Evolutionary conservation across 2,329 filamentous ascomycete genomes (phyloP), one percentile per base, ranked within the genome.

Genomic region (Aureobasidium musti): DNA sequence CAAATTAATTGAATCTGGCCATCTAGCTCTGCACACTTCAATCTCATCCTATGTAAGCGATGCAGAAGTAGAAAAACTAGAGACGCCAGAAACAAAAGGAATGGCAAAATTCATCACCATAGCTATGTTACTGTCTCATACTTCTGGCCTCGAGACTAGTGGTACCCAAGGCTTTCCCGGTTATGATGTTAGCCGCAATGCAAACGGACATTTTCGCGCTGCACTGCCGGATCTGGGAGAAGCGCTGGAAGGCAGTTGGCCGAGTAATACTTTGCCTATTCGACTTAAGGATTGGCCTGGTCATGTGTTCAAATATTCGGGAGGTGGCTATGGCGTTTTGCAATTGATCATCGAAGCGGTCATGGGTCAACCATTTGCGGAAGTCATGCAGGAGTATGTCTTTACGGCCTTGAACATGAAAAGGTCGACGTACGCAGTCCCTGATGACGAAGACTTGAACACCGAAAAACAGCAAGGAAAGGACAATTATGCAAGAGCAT

Each of bases 271-370:
- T 6, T 67, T 68, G 10, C 67, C 66, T 23, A 66, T 74, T 28
- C 67, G 66, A 21, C 70, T 73, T 50, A 50, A 43, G 19, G 69
- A 65, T n/a, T 71, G 72, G 41, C 73, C 72, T 4, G 70, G 70
- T 14, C 69, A 68, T 39, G 67, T 70, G 10, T 71, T 67, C 54
- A 68, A 53, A 30, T 74, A 74, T 39, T 74, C 73, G 5, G 72
- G 72, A 1, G 73, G 72, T n/a, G 71, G 72, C 0, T 72, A 70
- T 50, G 66, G 63, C 2, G 52, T 73, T 5, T 64, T 74, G 0
- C 72, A 74, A 54, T 23, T 73, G 2, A 59, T 72, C 10, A 56
- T 74, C 4, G 72, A 73, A 65, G 37, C 67, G 10, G 23, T 72
- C 6, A 68, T 66, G n/a, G 35, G 49, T 7, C 64, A 37, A 5